Evolutionary conservation across 768 basidiomycete species (phyloP), one percentile per base, ranked within the genome.

Genomic region (Cystobasidium ongulense): DNA sequence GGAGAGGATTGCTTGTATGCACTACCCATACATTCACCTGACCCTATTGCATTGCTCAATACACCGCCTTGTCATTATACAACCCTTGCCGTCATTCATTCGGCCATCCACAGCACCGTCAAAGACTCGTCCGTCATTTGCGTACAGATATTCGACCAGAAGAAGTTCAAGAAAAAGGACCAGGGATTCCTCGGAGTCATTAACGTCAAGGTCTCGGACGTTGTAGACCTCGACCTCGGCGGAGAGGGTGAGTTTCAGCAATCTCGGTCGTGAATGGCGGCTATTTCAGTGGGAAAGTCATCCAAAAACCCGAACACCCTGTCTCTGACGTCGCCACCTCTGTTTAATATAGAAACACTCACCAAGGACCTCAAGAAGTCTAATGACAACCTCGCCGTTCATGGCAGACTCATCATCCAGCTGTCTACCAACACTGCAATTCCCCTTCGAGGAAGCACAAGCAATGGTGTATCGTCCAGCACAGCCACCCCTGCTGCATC

Each of bases 111-210:
- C 35, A 97, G 94, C 77, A 90, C 87, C 64, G 95, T 96, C 80
- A 95, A 93, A 81, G 96, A 99, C 77, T 92, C 91, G n/a, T 97
- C 94, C 21, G 91, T 98, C 61, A 87, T 99, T 73, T 92, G 92
- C 3, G 94, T 98, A 0, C 96, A 99, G 83, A 96, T 98, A 78
- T 98, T 98, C 78, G 96, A 99, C 83, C 95, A 98, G 82, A 88
- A 92, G 81, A 99, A 99, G 83, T 98, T 98, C 84, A 99, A 99
- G 85, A 86, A 90, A 82, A 88, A 89, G 79, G 96, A 99, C 81
- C 96, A 98, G 81, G 96, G 96, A 1, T 99, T 99, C 82, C 84
- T 99, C 67, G 96, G 96, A 39, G 95, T 98, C 17, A 94, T 98
- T 78, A 99, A 99, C 80, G 86, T 98, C 76, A 86, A 89, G 77